A percentile compares a stretch with the other conserved stretches of the same genome.
Conservation (phyloP, 2,329 filamentous ascomycete species). For the Thielaviopsis musarum region DNA sequence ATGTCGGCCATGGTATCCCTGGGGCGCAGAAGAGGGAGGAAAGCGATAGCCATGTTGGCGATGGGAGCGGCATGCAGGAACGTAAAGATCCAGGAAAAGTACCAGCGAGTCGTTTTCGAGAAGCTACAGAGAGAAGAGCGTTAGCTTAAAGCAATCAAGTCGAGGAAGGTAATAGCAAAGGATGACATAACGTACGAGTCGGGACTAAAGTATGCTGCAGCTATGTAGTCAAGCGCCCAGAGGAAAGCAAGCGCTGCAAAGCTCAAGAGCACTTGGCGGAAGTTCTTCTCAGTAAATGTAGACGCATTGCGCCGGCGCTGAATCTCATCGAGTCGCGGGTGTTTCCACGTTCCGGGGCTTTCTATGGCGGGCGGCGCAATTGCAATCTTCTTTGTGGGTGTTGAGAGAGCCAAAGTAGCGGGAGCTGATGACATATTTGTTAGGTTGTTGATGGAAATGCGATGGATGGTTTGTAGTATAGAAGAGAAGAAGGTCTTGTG, state of each 20-base stretch:
- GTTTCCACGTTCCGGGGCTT: slow-evolving; percentile 71
- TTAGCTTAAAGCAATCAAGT: slow-evolving; percentile 18
- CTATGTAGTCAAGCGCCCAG: slow-evolving; percentile 21
- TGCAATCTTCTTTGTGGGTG: slow-evolving; percentile 27
- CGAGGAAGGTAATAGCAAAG: background rate
- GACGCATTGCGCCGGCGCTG: slow-evolving; percentile 60
- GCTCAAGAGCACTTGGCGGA: slow-evolving; percentile 55
- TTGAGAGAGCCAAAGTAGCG: slow-evolving; percentile 12
- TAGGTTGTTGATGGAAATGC: background rate
- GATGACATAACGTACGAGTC: slow-evolving; percentile 22
- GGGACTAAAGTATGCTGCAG: slow-evolving; percentile 21
- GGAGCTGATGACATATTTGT: background rate
- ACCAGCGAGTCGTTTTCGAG: slow-evolving; percentile 3
- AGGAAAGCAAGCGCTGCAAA: slow-evolving; percentile 28
- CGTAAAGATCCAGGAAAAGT: slow-evolving; percentile 26
- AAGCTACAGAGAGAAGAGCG: slow-evolving; percentile 11
- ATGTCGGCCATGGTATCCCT: slow-evolving; percentile 74
- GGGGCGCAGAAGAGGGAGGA: slow-evolving; percentile 54
- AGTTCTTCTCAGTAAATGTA: slow-evolving; percentile 62
- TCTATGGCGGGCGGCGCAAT: slow-evolving; percentile 24
- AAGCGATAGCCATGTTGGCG: slow-evolving; percentile 54
- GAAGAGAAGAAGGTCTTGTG: background rate
- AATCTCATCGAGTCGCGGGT: slow-evolving; percentile 80
- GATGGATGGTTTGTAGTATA: background rate
- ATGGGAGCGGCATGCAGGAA: slow-evolving; percentile 39